phyloP scores from a whole-genome alignment of 768 basidiomycete genomes.

The Amylocystis lapponica region DNA sequence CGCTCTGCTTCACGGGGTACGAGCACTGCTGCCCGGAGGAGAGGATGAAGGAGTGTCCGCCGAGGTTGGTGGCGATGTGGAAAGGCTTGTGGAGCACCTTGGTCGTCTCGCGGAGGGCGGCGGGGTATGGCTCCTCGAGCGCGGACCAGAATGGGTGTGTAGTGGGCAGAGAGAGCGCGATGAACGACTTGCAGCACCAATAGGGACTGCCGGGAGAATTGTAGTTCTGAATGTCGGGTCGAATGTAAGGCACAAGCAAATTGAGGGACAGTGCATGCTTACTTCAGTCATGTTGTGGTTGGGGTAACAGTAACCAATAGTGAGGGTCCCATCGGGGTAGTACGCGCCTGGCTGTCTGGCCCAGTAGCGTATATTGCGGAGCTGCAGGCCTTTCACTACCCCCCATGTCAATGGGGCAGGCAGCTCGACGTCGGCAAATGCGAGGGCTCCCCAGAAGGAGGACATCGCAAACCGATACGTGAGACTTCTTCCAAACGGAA shows the following conservation, averaged over 20 bases:
- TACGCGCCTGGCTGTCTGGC: constrained; percentile 56
- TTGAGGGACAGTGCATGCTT: background rate
- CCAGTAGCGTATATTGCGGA: constrained; percentile 73
- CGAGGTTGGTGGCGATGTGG: constrained; percentile 60
- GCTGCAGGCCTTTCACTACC: constrained; percentile 63
- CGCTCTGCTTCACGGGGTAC: constrained; percentile 72
- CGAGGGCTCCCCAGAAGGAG: constrained; percentile 71
- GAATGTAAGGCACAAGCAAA: background rate
- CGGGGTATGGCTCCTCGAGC: constrained; percentile 61
- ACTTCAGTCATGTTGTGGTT: constrained; percentile 68
- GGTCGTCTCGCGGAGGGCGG: constrained; percentile 36
- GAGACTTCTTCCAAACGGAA: constrained; percentile 72
- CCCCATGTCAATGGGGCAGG: constrained; percentile 73
- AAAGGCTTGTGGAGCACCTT: constrained; percentile 55
- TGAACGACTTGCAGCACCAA: constrained; percentile 79
- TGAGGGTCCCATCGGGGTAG: constrained; percentile 60
- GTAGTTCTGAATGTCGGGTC: constrained; percentile 44
- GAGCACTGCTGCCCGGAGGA: constrained; percentile 77
- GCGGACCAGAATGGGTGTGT: constrained; percentile 70
- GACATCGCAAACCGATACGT: constrained; percentile 81
- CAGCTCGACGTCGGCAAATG: constrained; percentile 63
- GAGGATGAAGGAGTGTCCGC: constrained; percentile 63
- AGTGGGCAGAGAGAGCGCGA: constrained; percentile 55
- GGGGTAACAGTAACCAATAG: constrained; percentile 65
- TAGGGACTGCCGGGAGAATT: constrained; percentile 76